Conservation (phyloP, 495 filamentous ascomycete species). For the Sordaria brevicollis region DNA sequence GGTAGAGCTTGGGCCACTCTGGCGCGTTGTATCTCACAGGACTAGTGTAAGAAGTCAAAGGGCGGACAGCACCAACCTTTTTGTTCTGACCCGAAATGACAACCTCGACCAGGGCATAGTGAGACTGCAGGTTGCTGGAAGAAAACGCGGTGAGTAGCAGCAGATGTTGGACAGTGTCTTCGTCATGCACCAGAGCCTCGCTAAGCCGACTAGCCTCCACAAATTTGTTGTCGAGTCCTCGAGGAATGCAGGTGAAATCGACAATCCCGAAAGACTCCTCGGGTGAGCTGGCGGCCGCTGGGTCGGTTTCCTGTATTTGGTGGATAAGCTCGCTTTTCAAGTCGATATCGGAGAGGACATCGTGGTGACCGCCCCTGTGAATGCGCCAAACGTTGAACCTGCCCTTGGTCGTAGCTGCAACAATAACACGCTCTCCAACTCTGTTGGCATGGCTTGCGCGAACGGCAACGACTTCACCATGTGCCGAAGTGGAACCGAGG, state of each 20-base stretch:
- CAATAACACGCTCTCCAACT: slow-evolving; percentile 74
- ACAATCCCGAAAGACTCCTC: slow-evolving; percentile 36
- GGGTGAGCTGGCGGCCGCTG: slow-evolving; percentile 7
- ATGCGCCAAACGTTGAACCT: slow-evolving; percentile 76
- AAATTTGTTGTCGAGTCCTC: slow-evolving; percentile 30
- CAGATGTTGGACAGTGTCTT: slow-evolving; percentile 33
- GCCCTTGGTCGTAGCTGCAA: slow-evolving; percentile 65
- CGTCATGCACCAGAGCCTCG: slow-evolving; percentile 26
- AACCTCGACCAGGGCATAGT: slow-evolving; percentile 36
- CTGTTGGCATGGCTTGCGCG: slow-evolving; percentile 55
- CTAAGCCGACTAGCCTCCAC: slow-evolving; percentile 31
- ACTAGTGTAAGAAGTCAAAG: slow-evolving; percentile 51
- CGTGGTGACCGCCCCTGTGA: slow-evolving; percentile 65
- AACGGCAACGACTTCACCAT: slow-evolving; percentile 68
- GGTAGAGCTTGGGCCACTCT: slow-evolving; percentile 56
- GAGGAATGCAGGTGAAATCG: slow-evolving; percentile 38
- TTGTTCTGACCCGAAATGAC: slow-evolving; percentile 24
- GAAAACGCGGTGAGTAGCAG: slow-evolving; percentile 29
- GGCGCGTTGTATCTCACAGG: slow-evolving; percentile 26
- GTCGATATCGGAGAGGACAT: slow-evolving; percentile 39
- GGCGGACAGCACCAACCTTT: slow-evolving; percentile 45
- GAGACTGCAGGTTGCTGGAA: slow-evolving; percentile 19
- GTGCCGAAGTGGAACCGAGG: slow-evolving; percentile 51
- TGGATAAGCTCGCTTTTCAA: slow-evolving; percentile 23
- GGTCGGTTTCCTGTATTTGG: slow-evolving; percentile 24